Evolutionary conservation across 345 rosid genomes (phyloP), one percentile per base, ranked within the genome.

Genomic region (Salix viminalis): DNA sequence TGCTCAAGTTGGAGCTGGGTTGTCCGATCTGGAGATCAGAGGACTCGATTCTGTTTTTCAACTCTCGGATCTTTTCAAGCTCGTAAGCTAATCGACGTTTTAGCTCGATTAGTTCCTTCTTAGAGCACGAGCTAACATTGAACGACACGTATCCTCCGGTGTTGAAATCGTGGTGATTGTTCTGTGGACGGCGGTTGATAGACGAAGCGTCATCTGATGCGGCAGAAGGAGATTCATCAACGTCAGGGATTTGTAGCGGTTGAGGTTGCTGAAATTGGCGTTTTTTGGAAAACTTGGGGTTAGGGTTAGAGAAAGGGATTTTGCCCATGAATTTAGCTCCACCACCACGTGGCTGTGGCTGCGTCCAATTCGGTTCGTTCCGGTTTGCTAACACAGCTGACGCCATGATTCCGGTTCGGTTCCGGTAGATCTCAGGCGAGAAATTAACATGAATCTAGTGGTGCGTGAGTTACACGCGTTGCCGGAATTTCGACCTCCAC

Each of bases 31-130:
- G 87, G 1, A 77, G 69, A 54, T 79, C 86, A 14, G 85, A 79
- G 2, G 90, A 75, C 7, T 87, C 85, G 67, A 90, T 86, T 26
- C 91, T 91, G 67, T 78, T 86, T 72, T 82, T 89, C 19, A 93
- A 73, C 77, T 79, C 79, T 39, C 94, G 91, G 76, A 93, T 89
- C 87, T 81, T 91, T 76, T 90, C 96, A 14, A 93, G 91, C 88
- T 93, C 97, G 14, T 14, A 68, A 18, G 79, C 81, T 78, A 93
- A 79, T 9, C 87, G 91, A 74, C 71, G 82, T 78, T 89, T 91
- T 7, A 91, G 85, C 87, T 90, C 96, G 75, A 70, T 44, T 58
- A 87, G 76, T 73, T 87, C 86, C 64, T 82, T 87, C 78, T 84
- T 87, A 8, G 92, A 83, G 58, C 34, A 79, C 13, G 84, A 76